Evolutionary conservation across 106 monocot genomes (phyloP).

Genomic region (Ottelia alismoides): DNA sequence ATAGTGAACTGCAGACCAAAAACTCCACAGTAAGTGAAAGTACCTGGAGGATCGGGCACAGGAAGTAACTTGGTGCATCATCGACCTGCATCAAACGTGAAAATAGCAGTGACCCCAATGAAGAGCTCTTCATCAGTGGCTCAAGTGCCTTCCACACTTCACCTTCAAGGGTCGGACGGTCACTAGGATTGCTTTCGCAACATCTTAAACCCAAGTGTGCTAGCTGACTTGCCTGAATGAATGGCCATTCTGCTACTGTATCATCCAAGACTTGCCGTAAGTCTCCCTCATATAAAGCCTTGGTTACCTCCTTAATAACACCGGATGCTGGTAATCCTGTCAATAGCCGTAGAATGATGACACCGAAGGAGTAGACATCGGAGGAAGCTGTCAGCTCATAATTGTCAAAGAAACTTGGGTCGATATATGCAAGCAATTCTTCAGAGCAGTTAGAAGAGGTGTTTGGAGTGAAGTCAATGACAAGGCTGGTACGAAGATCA

Average conservation of each 20-base stretch:
- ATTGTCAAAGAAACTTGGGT: conserved; percentile 14
- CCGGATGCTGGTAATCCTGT: conserved; percentile 8
- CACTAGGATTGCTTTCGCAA: conserved; percentile 13
- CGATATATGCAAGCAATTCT: conserved; percentile 18
- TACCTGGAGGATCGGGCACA: conserved; percentile 25
- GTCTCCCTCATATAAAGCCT: conserved; percentile 11
- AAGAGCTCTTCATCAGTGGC: conserved; percentile 12
- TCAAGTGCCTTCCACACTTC: conserved; percentile 16
- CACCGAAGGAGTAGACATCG: conserved; percentile 25
- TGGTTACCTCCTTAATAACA: conserved; percentile 11
- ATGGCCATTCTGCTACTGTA: conserved; percentile 24
- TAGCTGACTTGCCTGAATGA: conserved; percentile 15
- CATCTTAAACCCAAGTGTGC: conserved; percentile 20
- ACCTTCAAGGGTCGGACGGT: conserved; percentile 6
- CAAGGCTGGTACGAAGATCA: conserved; percentile 13
- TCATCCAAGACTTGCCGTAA: conserved; percentile 12
- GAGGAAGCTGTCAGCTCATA: conserved; percentile 9
- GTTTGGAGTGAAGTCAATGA: conserved; percentile 1
- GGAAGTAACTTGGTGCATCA: conserved; percentile 6
- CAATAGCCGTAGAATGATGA: conserved; percentile 21
- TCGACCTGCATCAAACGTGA: no score
- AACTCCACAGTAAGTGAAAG: no score
- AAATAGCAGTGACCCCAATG: neutral
- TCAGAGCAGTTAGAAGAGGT: conserved; percentile 8
- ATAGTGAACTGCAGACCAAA: no score